A percentile compares a stretch with the other conserved stretches of the same genome.
Evolutionary conservation across 169 alveolate species (phyloP).

Genomic region (Plasmodium reichenowi): DNA sequence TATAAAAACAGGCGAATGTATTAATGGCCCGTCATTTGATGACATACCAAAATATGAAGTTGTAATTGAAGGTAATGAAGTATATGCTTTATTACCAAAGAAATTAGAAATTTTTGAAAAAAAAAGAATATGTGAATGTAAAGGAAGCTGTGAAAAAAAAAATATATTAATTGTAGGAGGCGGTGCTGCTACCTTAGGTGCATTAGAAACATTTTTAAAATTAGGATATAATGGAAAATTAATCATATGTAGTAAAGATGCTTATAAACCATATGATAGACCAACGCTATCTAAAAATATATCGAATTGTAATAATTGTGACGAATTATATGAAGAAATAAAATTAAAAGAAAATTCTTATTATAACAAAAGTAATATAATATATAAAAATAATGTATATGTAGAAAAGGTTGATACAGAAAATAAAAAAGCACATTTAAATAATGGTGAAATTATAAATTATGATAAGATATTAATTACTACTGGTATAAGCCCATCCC

Average conservation of each 20-base stretch:
- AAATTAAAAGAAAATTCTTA: slow-evolving; percentile 79
- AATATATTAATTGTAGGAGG: slow-evolving; percentile 90
- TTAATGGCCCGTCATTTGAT: slow-evolving; percentile 85
- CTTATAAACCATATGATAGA: slow-evolving; percentile 84
- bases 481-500: slow-evolving; percentile 80
- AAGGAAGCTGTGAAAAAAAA: slow-evolving; percentile 79
- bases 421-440: slow-evolving; percentile 76
- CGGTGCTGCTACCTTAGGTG: slow-evolving; percentile 91
- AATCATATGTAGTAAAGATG: slow-evolving; percentile 73
- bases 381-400: slow-evolving; percentile 68
- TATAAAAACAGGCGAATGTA: slow-evolving; percentile 83
- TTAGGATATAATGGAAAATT: slow-evolving; percentile 86
- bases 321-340: slow-evolving; percentile 77
- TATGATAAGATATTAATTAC: slow-evolving; percentile 84
- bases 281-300: slow-evolving; percentile 82
- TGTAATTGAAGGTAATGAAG: slow-evolving; percentile 78
- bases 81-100: slow-evolving; percentile 84
- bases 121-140: slow-evolving; percentile 52
- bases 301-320: slow-evolving; percentile 47
- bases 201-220: slow-evolving; percentile 88
- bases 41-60: slow-evolving; percentile 83
- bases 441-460: slow-evolving; percentile 80
- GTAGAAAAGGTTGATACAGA: slow-evolving; percentile 79
- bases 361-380: slow-evolving; percentile 78
- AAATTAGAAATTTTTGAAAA: slow-evolving; percentile 67